phyloP scores from a whole-genome alignment of 208 protist genomes.

The Tetramitus jugosus region DNA sequence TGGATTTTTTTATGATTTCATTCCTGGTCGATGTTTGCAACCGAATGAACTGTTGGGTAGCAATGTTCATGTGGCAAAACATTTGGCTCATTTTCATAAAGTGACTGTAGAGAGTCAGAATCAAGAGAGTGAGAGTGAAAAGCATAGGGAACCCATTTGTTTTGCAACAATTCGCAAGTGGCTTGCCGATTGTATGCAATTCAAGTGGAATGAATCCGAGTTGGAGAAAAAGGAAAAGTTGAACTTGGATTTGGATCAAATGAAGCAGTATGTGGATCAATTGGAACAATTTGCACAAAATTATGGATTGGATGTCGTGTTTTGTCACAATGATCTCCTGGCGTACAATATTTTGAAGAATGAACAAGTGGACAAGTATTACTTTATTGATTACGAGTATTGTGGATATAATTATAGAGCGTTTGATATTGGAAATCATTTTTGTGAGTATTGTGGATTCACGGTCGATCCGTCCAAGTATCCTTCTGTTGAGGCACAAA shows the following conservation, averaged over 20 bases:
- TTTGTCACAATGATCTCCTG: conserved; percentile 18
- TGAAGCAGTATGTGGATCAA: not conserved
- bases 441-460: conserved; percentile 75
- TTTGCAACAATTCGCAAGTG: not conserved
- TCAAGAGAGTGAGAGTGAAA: too few relatives aligned
- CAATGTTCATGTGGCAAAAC: not conserved
- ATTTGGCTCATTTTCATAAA: not conserved
- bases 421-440: conserved; percentile 80
- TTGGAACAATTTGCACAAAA: not conserved
- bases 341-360: not conserved
- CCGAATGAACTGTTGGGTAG: too few relatives aligned
- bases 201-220: not conserved
- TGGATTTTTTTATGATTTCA: conserved; percentile 8
- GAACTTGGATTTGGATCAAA: not conserved
- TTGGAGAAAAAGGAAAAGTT: not conserved
- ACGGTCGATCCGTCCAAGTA: conserved; percentile 61
- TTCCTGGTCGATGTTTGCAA: not conserved
- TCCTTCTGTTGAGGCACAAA: conserved; percentile 59
- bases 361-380: conserved; percentile 36
- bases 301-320: not conserved
- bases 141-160: not conserved
- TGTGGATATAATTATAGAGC: conserved; percentile 63
- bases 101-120: not conserved
- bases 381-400: conserved; percentile 85
- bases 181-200: not conserved